Base-by-base conservation (phyloP, 768 basidiomycete genomes). In the Hericium erinaceus region DNA sequence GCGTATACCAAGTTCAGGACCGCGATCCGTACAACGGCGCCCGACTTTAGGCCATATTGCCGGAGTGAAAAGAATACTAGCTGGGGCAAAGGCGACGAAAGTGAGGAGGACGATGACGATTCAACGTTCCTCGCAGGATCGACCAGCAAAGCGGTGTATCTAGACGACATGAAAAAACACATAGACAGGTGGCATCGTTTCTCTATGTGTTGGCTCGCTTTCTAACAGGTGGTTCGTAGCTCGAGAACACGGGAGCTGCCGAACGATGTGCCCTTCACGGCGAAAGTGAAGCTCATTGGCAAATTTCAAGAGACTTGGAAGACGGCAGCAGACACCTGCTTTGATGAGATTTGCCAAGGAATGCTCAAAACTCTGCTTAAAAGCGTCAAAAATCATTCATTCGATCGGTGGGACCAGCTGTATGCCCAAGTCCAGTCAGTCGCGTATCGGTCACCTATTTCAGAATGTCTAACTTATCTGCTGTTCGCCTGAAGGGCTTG, bases 21-120 rank as follows among this genome's bases (percentile, higher is more conserved):
- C 1, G 62, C 61, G 0, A 75, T 76, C 24, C 63, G 67, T 2
- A 51, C 62, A 8, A 74, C 71, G 2, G 69, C 68, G 11, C 75
- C 75, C 0, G 67, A 69, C n/a, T 77, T 76, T 53, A 56, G 69
- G 13, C 73, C 74, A 2, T 24, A 46, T 9, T 20, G n/a, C 20
- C 44, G 16, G 44, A n/a, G 44, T 33, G 33, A 46, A 15, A 9
- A n/a, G n/a, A 46, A 46, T 2, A 18, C 2, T 1, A 18, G 44
- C 44, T 18, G n/a, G n/a, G 44, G 20, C 20, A 20, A 46, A 9
- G 44, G 33, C 33, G 33, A 33, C 33, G 33, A n/a, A 20, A 20
- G 16, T 6, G 44, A 46, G 44, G 44, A 46, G 0, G 44, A 20
- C 0, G 44, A n/a, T 11, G 15, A 46, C 5, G 44, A n/a, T n/a